A percentile compares a stretch with the other conserved stretches of the same genome.
These are phyloP conservation scores for Carex arenaria DNA, from an alignment of 202 grass and related monocot species.

Conservation along the genomic window DNA sequence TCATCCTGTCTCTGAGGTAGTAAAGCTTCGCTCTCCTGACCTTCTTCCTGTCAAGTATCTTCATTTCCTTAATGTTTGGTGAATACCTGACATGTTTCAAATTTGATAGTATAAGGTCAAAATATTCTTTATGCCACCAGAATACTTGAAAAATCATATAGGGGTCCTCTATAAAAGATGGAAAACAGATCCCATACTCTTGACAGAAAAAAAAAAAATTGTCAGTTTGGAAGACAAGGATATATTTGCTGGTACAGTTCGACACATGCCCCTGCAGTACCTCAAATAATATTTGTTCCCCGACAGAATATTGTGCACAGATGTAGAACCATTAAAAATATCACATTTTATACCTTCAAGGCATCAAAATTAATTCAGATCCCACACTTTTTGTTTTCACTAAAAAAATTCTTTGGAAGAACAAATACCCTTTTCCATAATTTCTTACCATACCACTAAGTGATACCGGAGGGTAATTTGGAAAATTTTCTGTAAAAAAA, in stretches of 20 bases:
- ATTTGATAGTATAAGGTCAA: not conserved
- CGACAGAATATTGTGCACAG: not conserved
- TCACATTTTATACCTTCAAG: not conserved
- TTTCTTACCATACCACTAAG: not conserved
- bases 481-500: not conserved
- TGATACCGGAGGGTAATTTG: not conserved
- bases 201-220: not conserved
- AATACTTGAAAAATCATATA: not conserved
- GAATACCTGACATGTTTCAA: slow-evolving; percentile 48
- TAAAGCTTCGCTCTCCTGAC: slow-evolving; percentile 88
- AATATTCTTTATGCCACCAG: not conserved
- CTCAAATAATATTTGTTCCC: not conserved
- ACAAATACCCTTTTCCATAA: not conserved
- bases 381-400: not conserved
- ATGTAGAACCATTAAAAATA: not conserved
- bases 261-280: not conserved
- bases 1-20: slow-evolving; percentile 92
- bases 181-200: not conserved
- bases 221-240: not conserved
- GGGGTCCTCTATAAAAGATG: not conserved
- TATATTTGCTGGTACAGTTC: not conserved
- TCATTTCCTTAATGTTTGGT: slow-evolving; percentile 87
- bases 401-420: not conserved
- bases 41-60: slow-evolving; percentile 85
- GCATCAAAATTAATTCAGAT: not conserved